phyloP scores from a whole-genome alignment of 208 protist species.

The Leishmania aethiopica region DNA sequence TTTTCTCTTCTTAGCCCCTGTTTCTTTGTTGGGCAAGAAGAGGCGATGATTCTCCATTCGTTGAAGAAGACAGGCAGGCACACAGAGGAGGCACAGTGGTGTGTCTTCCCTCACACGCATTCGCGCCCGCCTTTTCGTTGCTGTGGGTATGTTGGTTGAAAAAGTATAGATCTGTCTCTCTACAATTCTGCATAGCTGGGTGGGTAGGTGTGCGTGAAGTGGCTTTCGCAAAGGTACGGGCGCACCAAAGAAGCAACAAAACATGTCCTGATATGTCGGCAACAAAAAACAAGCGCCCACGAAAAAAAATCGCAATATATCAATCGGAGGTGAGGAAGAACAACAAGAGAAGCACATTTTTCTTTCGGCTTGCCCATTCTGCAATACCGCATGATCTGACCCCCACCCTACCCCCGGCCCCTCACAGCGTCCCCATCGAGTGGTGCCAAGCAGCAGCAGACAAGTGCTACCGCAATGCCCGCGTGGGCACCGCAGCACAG shows the following conservation, averaged over 20 bases:
- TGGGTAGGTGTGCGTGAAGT: neutral
- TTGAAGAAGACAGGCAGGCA: neutral
- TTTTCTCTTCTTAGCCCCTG: neutral
- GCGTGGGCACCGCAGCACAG: neutral
- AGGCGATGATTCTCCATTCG: neutral
- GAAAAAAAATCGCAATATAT: neutral
- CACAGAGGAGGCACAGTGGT: neutral
- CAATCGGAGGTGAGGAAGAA: neutral
- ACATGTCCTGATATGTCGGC: neutral
- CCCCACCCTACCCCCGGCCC: neutral
- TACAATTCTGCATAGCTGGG: neutral
- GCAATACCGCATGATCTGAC: neutral
- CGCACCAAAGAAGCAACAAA: neutral
- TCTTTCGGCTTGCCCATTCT: neutral
- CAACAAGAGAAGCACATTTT: neutral
- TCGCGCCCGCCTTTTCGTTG: neutral
- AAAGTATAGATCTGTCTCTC: neutral
- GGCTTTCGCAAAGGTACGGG: neutral
- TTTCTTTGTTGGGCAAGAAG: neutral
- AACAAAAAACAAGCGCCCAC: neutral
- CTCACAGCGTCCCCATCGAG: neutral
- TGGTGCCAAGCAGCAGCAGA: neutral
- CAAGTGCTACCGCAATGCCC: neutral
- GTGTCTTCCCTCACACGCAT: neutral
- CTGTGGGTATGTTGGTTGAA: neutral